Base-by-base conservation (phyloP, 1,284 basidiomycete species). In the Ganoderma lucidum region DNA sequence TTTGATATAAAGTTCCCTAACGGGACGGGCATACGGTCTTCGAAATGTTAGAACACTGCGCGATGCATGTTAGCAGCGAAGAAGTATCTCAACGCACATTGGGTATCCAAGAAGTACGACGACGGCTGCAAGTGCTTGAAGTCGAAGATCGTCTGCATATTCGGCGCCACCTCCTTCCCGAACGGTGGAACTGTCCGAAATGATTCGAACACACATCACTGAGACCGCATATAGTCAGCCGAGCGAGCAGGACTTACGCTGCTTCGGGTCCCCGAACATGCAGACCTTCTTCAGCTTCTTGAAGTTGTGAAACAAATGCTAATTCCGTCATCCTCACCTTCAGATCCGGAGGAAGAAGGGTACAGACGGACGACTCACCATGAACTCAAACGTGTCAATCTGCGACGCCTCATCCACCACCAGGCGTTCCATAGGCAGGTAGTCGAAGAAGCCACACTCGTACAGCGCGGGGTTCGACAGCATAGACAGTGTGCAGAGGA, bases 401-500 rank as follows among this genome's bases (percentile, higher is more conserved):
- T 87, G 85, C 8, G 83, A 84, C 1, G 86, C 85, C 70, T 86
- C 85, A 75, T 87, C 86, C 59, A 86, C 69, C 3, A 86, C 74
- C 23, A 87, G 73, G 32, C 77, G 81, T 15, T 73, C 69, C 39
- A 86, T 58, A 3, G 90, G 90, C 28, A 87, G 80, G 37, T 74
- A 19, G 1, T 61, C 44, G 35, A 70, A 69, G 45, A 80, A 65
- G 0, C 75, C 78, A 1, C 45, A 35, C 0, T 58, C 19, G 8
- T 55, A 23, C 2, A 81, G 68, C 15, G 63, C 64, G 0, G 72
- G 58, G 68, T 82, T 86, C 0, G 90, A 90, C 3, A 93, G 82
- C 89, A 93, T 93, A 74, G 84, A 83, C 0, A 93, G 76, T n/a
- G 92, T 93, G 72, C 88, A 92, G 9, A 93, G 79, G 6, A 93